phyloP scores from a whole-genome alignment of 2,329 filamentous ascomycete species.

The Zymoseptoria tritici region DNA sequence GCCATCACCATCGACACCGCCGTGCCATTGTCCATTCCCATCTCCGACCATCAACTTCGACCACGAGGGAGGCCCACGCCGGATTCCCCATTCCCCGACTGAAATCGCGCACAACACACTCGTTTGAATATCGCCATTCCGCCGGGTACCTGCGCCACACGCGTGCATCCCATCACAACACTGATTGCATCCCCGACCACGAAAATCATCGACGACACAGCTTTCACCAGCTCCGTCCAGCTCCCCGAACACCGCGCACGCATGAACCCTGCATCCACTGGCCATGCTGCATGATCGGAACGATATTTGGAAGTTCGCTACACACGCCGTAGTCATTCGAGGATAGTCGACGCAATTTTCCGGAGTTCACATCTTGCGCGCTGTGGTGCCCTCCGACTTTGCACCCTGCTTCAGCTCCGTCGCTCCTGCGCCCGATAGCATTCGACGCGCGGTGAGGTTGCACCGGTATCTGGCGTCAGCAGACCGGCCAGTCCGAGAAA shows the following conservation, averaged over 20 bases:
- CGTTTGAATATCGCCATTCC: background rate
- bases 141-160: background rate
- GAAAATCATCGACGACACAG: background rate
- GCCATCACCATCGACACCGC: too few relatives aligned
- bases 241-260: background rate
- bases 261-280: background rate
- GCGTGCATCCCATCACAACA: background rate
- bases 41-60: background rate
- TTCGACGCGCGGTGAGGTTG: conserved; percentile 2
- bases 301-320: conserved; percentile 4
- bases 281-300: background rate
- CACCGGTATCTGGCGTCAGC: conserved; percentile 5
- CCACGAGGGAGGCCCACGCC: background rate
- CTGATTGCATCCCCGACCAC: background rate
- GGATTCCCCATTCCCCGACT: background rate
- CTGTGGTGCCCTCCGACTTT: background rate
- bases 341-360: background rate
- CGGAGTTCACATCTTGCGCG: background rate
- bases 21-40: background rate
- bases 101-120: background rate
- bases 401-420: background rate
- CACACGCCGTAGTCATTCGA: background rate
- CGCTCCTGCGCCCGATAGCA: background rate
- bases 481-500: conserved; percentile 3
- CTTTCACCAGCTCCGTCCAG: background rate